Conservation (phyloP, 805 yeast genomes). For the Priceomyces carsonii region DNA sequence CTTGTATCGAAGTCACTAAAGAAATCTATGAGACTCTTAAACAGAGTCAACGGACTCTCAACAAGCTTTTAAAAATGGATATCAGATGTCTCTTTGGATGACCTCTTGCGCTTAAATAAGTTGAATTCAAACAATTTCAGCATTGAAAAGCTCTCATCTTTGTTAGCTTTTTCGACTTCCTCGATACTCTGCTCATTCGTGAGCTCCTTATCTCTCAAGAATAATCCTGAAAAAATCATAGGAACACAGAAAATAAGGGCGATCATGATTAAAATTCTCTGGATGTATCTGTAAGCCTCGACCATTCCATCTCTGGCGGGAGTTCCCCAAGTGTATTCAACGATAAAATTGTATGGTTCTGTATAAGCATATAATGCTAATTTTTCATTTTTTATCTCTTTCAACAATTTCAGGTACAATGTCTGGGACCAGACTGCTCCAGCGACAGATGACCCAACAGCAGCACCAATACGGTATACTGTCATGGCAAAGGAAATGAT, state of each 20-base stretch:
- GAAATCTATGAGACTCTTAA: too few species aligned
- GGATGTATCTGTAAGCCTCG: constrained; percentile 55
- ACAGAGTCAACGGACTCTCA: too few species aligned
- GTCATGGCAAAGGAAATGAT: constrained; percentile 13
- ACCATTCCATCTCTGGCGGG: constrained; percentile 57
- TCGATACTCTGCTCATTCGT: constrained; percentile 8
- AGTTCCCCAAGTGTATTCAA: constrained; percentile 55
- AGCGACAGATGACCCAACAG: constrained; percentile 13
- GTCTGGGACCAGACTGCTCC: constrained; percentile 7
- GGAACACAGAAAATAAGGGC: constrained; percentile 26
- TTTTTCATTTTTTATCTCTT: neutral
- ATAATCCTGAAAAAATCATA: constrained; percentile 37
- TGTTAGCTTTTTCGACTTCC: too few species aligned
- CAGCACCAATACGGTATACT: constrained; percentile 16
- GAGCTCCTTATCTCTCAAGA: constrained; percentile 51
- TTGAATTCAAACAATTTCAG: too few species aligned
- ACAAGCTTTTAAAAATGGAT: too few species aligned
- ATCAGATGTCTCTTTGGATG: too few species aligned
- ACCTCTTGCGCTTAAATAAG: too few species aligned
- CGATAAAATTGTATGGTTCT: constrained; percentile 43
- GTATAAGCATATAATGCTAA: constrained; percentile 4
- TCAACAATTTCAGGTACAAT: constrained; percentile 2
- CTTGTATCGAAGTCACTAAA: too few species aligned
- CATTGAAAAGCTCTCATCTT: too few species aligned
- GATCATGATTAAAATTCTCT: constrained; percentile 51